phyloP scores from a whole-genome alignment of 768 basidiomycete species.

The Podaxis sp. region DNA sequence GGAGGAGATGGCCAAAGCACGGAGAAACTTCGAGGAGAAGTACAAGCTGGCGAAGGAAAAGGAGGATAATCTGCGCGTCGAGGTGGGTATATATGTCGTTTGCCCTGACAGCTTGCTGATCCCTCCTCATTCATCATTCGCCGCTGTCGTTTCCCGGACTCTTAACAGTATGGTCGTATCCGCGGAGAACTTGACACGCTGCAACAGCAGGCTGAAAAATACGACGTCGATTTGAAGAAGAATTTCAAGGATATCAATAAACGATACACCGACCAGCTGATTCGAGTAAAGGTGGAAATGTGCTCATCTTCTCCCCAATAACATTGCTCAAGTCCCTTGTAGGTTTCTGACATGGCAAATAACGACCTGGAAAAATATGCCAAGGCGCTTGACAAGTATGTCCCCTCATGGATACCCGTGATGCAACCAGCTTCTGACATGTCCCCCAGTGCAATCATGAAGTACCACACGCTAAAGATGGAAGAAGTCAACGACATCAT shows the following conservation, averaged over 20 bases:
- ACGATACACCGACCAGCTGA: slow-evolving; percentile 84
- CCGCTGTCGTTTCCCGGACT: background rate
- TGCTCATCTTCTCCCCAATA: background rate
- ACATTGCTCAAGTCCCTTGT: background rate
- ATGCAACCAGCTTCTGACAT: slow-evolving; percentile 11
- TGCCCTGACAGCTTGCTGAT: background rate
- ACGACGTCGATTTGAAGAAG: slow-evolving; percentile 72
- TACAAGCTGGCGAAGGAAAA: slow-evolving; percentile 68
- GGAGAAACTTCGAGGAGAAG: slow-evolving; percentile 78
- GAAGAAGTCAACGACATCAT: slow-evolving; percentile 99
- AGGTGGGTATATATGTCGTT: slow-evolving; percentile 38
- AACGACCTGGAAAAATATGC: slow-evolving; percentile 96
- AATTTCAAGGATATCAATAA: slow-evolving; percentile 79
- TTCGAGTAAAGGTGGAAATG: slow-evolving; percentile 82
- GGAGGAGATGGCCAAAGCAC: slow-evolving; percentile 81
- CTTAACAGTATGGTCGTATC: slow-evolving; percentile 65
- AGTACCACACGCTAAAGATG: slow-evolving; percentile 97
- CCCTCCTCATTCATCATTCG: background rate
- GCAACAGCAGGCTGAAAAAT: slow-evolving; percentile 57
- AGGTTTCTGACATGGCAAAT: slow-evolving; percentile 99
- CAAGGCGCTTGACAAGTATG: slow-evolving; percentile 94
- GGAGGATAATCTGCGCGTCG: slow-evolving; percentile 67
- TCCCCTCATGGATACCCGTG: slow-evolving; percentile 2
- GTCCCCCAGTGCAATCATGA: slow-evolving; percentile 86
- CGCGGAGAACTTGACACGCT: slow-evolving; percentile 80